phyloP scores from a whole-genome alignment of 371 early-diverging fungal genomes.

The Syncephalastrum monosporum region DNA sequence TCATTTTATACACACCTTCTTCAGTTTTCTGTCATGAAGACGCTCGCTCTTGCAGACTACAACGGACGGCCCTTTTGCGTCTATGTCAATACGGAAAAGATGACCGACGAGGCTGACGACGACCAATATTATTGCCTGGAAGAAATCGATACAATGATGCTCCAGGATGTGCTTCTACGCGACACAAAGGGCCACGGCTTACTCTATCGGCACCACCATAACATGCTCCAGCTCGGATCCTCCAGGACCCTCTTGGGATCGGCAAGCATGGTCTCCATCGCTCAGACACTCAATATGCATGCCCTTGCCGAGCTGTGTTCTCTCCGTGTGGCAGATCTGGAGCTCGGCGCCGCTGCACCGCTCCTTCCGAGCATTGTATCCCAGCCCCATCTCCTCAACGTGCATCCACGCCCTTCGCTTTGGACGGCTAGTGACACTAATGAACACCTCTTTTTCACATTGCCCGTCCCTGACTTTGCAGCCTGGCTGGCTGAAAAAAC shows the following conservation, averaged over 20 bases:
- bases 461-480: background rate
- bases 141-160: constrained; percentile 17
- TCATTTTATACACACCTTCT: background rate
- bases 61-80: no score
- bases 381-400: constrained; percentile 7
- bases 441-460: background rate
- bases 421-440: background rate
- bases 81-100: constrained; percentile 1
- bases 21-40: no score
- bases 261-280: constrained; percentile 22
- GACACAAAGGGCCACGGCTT: constrained; percentile 1
- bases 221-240: background rate
- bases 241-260: constrained; percentile 6
- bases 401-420: background rate
- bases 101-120: background rate
- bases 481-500: no score
- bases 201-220: constrained; percentile 6
- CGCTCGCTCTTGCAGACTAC: no score
- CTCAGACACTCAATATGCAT: constrained; percentile 23
- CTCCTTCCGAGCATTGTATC: constrained; percentile 22
- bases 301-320: constrained; percentile 38
- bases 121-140: constrained; percentile 21
- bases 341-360: constrained; percentile 29
- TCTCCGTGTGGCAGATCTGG: constrained; percentile 24
- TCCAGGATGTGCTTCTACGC: background rate